phyloP scores from a whole-genome alignment of 2,329 filamentous ascomycete genomes.

The Graphilbum fragrans region DNA sequence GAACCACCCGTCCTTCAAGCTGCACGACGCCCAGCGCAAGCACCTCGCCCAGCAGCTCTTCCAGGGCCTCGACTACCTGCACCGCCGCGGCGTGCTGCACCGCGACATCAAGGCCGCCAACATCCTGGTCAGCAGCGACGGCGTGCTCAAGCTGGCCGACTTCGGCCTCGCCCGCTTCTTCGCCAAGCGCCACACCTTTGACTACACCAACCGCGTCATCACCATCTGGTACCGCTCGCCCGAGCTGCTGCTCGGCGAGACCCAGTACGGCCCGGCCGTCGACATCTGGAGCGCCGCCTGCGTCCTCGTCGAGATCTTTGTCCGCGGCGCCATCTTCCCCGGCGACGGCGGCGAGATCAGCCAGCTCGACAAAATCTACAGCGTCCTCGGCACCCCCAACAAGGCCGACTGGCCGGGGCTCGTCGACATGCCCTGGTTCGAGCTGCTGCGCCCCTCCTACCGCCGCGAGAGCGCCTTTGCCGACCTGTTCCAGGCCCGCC shows the following conservation, averaged over 20 bases:
- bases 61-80: slow-evolving; percentile 85
- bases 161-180: slow-evolving; percentile 96
- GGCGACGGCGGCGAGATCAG: slow-evolving; percentile 93
- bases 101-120: slow-evolving; percentile 98
- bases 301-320: slow-evolving; percentile 94
- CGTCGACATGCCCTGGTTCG: slow-evolving; percentile 94
- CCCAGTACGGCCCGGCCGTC: slow-evolving; percentile 77
- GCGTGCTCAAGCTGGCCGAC: slow-evolving; percentile 84
- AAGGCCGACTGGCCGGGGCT: slow-evolving; percentile 77
- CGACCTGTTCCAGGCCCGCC: slow-evolving; percentile 65
- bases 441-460: slow-evolving; percentile 70
- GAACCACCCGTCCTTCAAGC: slow-evolving; percentile 83
- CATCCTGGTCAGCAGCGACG: slow-evolving; percentile 83
- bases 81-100: slow-evolving; percentile 85
- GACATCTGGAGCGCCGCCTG: slow-evolving; percentile 97
- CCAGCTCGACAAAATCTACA: slow-evolving; percentile 95
- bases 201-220: slow-evolving; percentile 97
- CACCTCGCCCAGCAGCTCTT: slow-evolving; percentile 88
- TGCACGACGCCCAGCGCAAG: slow-evolving; percentile 81
- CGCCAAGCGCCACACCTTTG: slow-evolving; percentile 77
- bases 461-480: slow-evolving; percentile 65
- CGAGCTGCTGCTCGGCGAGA: slow-evolving; percentile 82
- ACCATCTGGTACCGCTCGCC: slow-evolving; percentile 97
- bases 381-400: slow-evolving; percentile 78
- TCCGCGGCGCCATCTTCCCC: slow-evolving; percentile 83